Conservation (phyloP, 2,329 filamentous ascomycete species). For the Verticillium isaacii region DNA sequence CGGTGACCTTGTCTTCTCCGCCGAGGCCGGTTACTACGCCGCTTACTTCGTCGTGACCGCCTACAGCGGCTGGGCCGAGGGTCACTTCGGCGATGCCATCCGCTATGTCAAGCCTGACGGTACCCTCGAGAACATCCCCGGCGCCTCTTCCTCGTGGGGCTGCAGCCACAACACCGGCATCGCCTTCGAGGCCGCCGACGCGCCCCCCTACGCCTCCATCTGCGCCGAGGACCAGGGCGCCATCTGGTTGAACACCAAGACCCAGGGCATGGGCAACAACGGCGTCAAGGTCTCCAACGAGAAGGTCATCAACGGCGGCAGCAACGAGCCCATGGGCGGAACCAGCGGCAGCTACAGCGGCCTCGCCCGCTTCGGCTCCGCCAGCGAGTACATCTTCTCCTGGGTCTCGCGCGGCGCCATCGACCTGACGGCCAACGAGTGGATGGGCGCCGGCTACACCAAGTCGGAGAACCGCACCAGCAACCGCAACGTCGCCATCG, state of each 20-base stretch:
- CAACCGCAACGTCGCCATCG: slow-evolving; percentile 55
- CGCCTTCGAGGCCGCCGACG: slow-evolving; percentile 55
- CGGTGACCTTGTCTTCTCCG: slow-evolving; percentile 57
- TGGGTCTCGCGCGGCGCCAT: slow-evolving; percentile 58
- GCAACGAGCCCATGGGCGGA: slow-evolving; percentile 56
- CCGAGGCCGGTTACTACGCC: slow-evolving; percentile 49
- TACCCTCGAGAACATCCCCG: slow-evolving; percentile 42
- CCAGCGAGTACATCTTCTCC: slow-evolving; percentile 52
- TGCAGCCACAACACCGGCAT: slow-evolving; percentile 64
- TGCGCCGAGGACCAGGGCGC: slow-evolving; percentile 59
- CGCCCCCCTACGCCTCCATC: slow-evolving; percentile 51
- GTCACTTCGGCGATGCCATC: slow-evolving; percentile 53
- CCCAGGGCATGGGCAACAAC: slow-evolving; percentile 45
- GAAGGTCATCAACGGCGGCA: slow-evolving; percentile 54
- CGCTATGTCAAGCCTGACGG: slow-evolving; percentile 43
- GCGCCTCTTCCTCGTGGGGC: slow-evolving; percentile 52
- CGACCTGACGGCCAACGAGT: slow-evolving; percentile 48
- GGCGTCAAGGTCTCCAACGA: slow-evolving; percentile 60
- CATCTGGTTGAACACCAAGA: slow-evolving; percentile 60
- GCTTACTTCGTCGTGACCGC: slow-evolving; percentile 59
- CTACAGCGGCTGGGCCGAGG: slow-evolving; percentile 47
- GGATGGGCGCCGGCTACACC: slow-evolving; percentile 55
- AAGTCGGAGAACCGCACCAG: slow-evolving; percentile 45
- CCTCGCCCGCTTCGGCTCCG: slow-evolving; percentile 47
- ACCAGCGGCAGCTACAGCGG: slow-evolving; percentile 59